Percentiles rank a stretch among this genome's conserved stretches.
Evolutionary conservation across 441 rosid species (phyloP).

Genomic region (Lepidium campestre): DNA sequence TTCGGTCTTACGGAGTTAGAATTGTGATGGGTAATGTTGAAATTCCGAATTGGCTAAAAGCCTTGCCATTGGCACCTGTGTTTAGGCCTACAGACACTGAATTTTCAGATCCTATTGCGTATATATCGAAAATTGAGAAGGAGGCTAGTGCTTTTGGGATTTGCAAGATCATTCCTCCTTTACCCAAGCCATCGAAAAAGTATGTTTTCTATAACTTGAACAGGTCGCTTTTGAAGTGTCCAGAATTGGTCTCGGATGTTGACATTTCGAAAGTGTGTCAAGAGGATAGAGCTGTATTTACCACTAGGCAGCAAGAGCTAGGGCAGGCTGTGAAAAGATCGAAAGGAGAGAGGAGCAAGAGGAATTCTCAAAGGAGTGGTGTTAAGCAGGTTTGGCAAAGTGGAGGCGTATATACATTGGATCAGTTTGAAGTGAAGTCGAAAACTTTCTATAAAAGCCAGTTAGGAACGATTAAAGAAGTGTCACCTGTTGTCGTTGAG

Average conservation of each 20-base stretch:
- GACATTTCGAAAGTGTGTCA: slow-evolving; percentile 30
- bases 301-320: slow-evolving; percentile 95
- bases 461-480: slow-evolving; percentile 66
- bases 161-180: slow-evolving; percentile 94
- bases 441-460: slow-evolving; percentile 64
- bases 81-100: slow-evolving; percentile 95
- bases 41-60: slow-evolving; percentile 85
- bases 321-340: slow-evolving; percentile 61
- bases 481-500: slow-evolving; percentile 67
- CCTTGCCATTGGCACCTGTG: slow-evolving; percentile 89
- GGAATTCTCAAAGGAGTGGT: slow-evolving; percentile 34
- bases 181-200: slow-evolving; percentile 86
- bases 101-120: slow-evolving; percentile 96
- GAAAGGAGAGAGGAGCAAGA: slow-evolving; percentile 35
- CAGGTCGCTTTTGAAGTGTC: slow-evolving; percentile 70
- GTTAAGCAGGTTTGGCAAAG: slow-evolving; percentile 99
- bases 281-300: slow-evolving; percentile 76
- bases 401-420: slow-evolving; percentile 91
- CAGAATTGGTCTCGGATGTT: slow-evolving; percentile 55
- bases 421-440: slow-evolving; percentile 87
- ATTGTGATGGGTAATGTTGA: slow-evolving; percentile 83
- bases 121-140: slow-evolving; percentile 95
- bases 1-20: background rate
- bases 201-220: slow-evolving; percentile 77
- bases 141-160: slow-evolving; percentile 92